Conservation (phyloP, 2,329 filamentous ascomycete species). For the Verruconis gallopava region DNA sequence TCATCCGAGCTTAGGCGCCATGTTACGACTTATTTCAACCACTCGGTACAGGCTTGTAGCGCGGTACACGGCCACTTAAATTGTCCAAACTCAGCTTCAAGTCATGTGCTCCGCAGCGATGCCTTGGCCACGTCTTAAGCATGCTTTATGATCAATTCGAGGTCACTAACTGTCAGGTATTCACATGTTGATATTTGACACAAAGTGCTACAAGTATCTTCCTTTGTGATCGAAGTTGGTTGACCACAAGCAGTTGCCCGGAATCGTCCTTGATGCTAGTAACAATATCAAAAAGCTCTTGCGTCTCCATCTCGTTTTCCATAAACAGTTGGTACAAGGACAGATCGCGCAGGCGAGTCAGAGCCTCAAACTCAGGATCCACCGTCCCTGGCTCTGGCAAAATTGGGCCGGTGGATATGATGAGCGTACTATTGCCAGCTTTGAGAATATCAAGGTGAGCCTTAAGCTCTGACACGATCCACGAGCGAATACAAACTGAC, state of each 20-base stretch:
- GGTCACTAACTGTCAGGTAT: no score
- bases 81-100: no score
- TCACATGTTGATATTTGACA: slow-evolving; percentile 1
- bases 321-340: slow-evolving; percentile 20
- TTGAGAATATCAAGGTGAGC: not conserved
- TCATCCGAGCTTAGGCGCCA: no score
- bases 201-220: not conserved
- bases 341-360: slow-evolving; percentile 16
- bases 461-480: not conserved
- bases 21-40: no score
- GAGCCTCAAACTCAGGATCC: not conserved
- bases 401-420: not conserved
- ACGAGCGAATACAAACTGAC: no score
- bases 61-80: no score
- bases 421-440: not conserved
- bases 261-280: slow-evolving; percentile 12
- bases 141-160: no score
- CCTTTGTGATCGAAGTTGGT: not conserved
- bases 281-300: slow-evolving; percentile 19
- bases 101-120: no score
- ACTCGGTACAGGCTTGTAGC: no score
- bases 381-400: not conserved
- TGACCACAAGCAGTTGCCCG: not conserved
- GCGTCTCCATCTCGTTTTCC: slow-evolving; percentile 18
- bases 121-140: no score